A percentile compares a stretch with the other conserved stretches of the same genome.
Evolutionary conservation across 306 rosid genomes (phyloP).

Genomic region (Lupinus albus): DNA sequence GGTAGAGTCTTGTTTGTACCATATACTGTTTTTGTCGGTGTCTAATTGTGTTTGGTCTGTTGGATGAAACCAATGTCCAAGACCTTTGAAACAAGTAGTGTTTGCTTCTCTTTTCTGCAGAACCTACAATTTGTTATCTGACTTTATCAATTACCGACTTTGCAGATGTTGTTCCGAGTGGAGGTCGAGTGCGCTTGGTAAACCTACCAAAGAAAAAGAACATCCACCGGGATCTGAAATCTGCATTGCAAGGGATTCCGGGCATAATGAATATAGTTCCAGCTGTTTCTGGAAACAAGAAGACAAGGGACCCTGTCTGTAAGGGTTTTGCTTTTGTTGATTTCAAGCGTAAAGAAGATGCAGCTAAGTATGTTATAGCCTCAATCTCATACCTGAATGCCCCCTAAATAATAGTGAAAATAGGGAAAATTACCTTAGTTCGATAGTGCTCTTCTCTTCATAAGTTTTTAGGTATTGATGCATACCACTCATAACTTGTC

Average conservation of each 20-base stretch:
- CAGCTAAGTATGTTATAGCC: conserved; percentile 60
- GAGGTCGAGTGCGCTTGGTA: conserved; percentile 58
- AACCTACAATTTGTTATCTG: conserved; percentile 27
- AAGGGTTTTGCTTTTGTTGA: conserved; percentile 85
- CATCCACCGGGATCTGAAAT: conserved; percentile 69
- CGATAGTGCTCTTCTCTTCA: conserved; percentile 34
- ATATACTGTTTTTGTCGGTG: neutral
- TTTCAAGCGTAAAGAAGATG: conserved; percentile 67
- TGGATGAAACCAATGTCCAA: conserved; percentile 20
- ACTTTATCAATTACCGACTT: conserved; percentile 29
- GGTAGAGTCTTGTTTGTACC: conserved; percentile 20
- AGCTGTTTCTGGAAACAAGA: conserved; percentile 74
- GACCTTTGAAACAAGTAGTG: conserved; percentile 8
- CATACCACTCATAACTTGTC: neutral
- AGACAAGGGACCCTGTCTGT: conserved; percentile 93
- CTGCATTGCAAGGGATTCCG: conserved; percentile 66
- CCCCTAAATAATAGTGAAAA: conserved; percentile 9
- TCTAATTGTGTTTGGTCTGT: neutral
- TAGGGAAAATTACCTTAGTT: conserved; percentile 13
- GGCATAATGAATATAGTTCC: conserved; percentile 69
- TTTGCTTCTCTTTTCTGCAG: conserved; percentile 31
- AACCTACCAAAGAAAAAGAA: conserved; percentile 87
- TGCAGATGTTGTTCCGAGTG: conserved; percentile 58
- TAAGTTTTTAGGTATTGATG: conserved; percentile 12
- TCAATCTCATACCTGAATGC: conserved; percentile 8